Evolutionary conservation across 768 basidiomycete genomes (phyloP), one percentile per base, ranked within the genome.

Genomic region (Termitomyces sp.): DNA sequence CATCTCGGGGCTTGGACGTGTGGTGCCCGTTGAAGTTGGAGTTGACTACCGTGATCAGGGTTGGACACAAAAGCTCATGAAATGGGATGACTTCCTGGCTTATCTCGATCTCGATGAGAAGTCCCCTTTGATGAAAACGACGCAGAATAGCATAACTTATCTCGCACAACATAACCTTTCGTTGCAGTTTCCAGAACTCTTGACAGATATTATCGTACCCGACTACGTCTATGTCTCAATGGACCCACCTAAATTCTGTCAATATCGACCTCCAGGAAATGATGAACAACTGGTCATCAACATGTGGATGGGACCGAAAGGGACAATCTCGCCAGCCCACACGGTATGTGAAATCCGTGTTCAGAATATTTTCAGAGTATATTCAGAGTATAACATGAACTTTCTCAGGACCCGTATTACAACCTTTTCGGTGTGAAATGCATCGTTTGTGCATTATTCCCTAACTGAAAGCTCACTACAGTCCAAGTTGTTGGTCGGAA

Each of bases 1-100:
- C 4, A 74, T 86, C 0, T 83, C 89, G 2, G 97, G 97, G 14
- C 83, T 82, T 43, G 95, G 90, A 2, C 81, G 97, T 22, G 73
- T 92, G 5, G 89, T 98, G 1, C 97, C 96, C 5, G 87, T 98
- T 7, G 96, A 98, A 72, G 73, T 97, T 18, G 96, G 96, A 14
- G 70, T 72, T 34, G 89, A 95, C 67, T 98, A 98, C 71, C 85
- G 91, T 30, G 74, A 78, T 12, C 82, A 83, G 22, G 82, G 83
- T 46, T 99, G 97, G 97, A 80, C 81, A 1, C 96, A 96, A 69
- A 72, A 73, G 62, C 75, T 98, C 54, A 83, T 97, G 71, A 65
- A 69, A 22, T 97, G 93, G 86, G 85, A 89, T 36, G 78, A 76
- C 1, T 95, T 98, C 68, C 76, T 98, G 7, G 64, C 75, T 57